A percentile compares a stretch with the other conserved stretches of the same genome.
Evolutionary conservation across 2,329 filamentous ascomycete genomes (phyloP).

Genomic region (Microcyclospora tardicrescens): DNA sequence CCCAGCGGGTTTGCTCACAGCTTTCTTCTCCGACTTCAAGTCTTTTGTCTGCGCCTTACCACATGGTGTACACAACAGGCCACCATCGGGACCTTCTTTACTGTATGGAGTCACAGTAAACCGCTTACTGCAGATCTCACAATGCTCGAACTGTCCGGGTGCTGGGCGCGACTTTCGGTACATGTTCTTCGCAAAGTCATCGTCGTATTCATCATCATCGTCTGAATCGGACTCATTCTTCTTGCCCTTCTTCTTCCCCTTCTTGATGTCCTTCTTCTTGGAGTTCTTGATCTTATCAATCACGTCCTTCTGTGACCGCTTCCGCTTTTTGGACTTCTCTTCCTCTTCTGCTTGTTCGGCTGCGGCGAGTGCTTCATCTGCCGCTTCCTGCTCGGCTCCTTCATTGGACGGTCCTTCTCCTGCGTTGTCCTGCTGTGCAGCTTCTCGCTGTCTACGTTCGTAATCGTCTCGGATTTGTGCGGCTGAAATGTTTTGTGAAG

Average conservation of each 20-base stretch:
- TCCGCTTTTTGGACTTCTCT: conserved; percentile 17
- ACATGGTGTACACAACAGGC: conserved; percentile 72
- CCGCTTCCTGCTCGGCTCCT: conserved; percentile 18
- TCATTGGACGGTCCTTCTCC: conserved; percentile 24
- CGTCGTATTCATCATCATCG: conserved; percentile 34
- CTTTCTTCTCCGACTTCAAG: conserved; percentile 46
- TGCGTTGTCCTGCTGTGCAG: conserved; percentile 29
- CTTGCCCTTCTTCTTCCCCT: conserved; percentile 28
- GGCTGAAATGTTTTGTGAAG: conserved; percentile 58
- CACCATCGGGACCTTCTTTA: conserved; percentile 67
- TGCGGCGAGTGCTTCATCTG: conserved; percentile 14
- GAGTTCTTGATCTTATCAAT: conserved; percentile 29
- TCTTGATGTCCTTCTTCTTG: conserved; percentile 30
- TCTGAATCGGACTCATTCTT: conserved; percentile 33
- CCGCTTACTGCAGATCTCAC: conserved; percentile 69
- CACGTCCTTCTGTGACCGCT: conserved; percentile 38
- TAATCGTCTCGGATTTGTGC: conserved; percentile 49
- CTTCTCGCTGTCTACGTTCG: conserved; percentile 39
- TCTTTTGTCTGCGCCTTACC: conserved; percentile 60
- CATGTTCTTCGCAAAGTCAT: conserved; percentile 37
- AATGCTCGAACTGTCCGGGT: conserved; percentile 83
- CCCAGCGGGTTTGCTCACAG: conserved; percentile 42
- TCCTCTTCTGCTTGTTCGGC: conserved; percentile 26
- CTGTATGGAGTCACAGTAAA: conserved; percentile 91
- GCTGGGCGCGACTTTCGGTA: conserved; percentile 46